phyloP scores from a whole-genome alignment of 2,329 filamentous ascomycete genomes.

The Celoporthe dispersa region DNA sequence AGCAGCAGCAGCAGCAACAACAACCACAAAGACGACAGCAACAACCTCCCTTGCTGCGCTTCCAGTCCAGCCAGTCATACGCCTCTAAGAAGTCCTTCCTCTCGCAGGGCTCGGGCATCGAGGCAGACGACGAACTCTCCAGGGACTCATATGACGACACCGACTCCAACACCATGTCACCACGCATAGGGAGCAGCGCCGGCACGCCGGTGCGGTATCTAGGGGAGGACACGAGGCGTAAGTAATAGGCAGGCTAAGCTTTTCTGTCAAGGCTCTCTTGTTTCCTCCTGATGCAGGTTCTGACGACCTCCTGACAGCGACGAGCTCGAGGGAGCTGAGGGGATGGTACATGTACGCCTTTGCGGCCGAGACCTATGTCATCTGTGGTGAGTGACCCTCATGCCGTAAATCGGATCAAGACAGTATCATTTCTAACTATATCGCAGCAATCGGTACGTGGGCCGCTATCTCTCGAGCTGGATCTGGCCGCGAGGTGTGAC shows the following conservation, averaged over 20 bases:
- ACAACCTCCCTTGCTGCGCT: constrained; percentile 42
- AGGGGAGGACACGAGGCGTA: constrained; percentile 79
- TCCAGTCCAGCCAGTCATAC: constrained; percentile 55
- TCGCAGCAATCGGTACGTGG: constrained; percentile 38
- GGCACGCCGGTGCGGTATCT: constrained; percentile 62
- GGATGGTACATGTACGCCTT: constrained; percentile 98
- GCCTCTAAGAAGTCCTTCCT: constrained; percentile 60
- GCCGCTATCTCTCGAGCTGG: background rate
- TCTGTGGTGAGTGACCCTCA: constrained; percentile 71
- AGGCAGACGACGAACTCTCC: constrained; percentile 71
- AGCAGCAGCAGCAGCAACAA: background rate
- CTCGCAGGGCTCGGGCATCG: constrained; percentile 67
- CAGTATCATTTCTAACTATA: constrained; percentile 15
- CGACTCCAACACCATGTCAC: constrained; percentile 19
- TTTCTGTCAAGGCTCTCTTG: too few species aligned
- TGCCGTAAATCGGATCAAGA: background rate
- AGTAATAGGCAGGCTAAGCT: background rate
- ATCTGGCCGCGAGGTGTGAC: background rate
- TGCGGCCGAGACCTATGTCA: constrained; percentile 94
- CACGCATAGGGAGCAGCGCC: constrained; percentile 29
- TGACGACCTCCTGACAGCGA: constrained; percentile 48
- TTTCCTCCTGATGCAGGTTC: too few species aligned
- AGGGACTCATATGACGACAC: constrained; percentile 22
- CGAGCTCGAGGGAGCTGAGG: constrained; percentile 82
- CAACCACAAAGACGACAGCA: background rate